A percentile compares a stretch with the other conserved stretches of the same genome.
These are phyloP conservation scores for Echites panduratus DNA, from an alignment of 257 asterid species.

Conservation along the genomic window DNA sequence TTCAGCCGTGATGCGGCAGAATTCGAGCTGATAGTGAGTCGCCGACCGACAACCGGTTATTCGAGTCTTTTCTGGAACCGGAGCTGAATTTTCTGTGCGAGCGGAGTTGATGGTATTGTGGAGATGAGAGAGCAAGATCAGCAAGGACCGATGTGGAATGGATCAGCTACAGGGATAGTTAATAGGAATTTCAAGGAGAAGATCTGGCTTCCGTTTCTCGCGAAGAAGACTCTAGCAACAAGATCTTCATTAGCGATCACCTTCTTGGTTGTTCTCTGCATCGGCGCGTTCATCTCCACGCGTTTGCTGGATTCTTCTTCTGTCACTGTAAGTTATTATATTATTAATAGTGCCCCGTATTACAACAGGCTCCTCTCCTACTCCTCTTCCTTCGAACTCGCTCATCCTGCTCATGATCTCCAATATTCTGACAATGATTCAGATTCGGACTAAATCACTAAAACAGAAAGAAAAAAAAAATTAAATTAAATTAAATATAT, in stretches of 20 bases:
- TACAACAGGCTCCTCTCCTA: not conserved
- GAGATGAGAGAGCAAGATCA: constrained; percentile 17
- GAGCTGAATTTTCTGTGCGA: not conserved
- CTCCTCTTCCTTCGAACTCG: not conserved
- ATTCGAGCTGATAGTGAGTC: not conserved
- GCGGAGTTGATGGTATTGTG: not conserved
- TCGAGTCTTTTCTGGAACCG: not conserved
- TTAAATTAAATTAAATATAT: no score
- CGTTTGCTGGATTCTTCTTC: constrained; percentile 64
- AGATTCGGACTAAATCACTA: not conserved
- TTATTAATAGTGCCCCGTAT: not conserved
- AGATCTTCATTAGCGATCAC: constrained; percentile 43
- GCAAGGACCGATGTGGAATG: not conserved
- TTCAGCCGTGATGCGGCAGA: not conserved
- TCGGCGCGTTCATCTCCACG: constrained; percentile 73
- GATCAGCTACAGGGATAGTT: constrained; percentile 4
- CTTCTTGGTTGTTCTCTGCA: constrained; percentile 37
- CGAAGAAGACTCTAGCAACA: constrained; percentile 1
- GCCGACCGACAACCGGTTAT: not conserved
- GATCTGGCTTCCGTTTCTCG: constrained; percentile 42
- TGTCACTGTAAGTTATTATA: constrained; percentile 38
- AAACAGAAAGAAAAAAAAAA: not conserved
- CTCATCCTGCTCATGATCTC: no score
- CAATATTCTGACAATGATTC: not conserved
- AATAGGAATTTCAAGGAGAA: constrained; percentile 30